phyloP scores from a whole-genome alignment of 1,139 yeast genomes.

The Arxiozyma telluris region DNA sequence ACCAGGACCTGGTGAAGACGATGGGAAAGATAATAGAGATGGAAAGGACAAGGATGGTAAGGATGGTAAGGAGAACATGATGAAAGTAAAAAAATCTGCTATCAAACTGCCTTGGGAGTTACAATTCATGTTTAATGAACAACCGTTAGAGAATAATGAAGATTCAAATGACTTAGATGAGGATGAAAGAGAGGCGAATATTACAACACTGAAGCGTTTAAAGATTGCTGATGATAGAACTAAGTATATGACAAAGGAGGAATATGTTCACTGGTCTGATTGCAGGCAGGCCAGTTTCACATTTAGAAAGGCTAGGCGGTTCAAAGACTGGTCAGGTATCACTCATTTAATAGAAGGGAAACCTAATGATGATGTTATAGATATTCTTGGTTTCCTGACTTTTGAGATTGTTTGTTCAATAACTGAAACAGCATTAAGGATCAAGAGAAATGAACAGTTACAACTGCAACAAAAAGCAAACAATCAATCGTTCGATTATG shows the following conservation, averaged over 20 bases:
- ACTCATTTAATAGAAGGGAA: constrained; percentile 76
- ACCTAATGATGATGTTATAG: constrained; percentile 94
- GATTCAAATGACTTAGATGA: constrained; percentile 61
- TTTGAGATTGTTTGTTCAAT: constrained; percentile 93
- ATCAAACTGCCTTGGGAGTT: constrained; percentile 93
- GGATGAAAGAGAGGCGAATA: constrained; percentile 83
- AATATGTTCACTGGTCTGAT: constrained; percentile 97
- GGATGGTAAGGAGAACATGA: constrained; percentile 46
- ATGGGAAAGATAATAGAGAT: constrained; percentile 31
- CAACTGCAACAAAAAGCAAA: constrained; percentile 30
- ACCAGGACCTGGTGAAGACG: constrained; percentile 35
- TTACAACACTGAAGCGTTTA: constrained; percentile 77
- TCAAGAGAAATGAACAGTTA: constrained; percentile 61
- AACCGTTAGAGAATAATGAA: constrained; percentile 74
- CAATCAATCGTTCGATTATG: constrained; percentile 13
- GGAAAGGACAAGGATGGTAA: constrained; percentile 33
- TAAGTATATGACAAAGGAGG: constrained; percentile 87
- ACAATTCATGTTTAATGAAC: constrained; percentile 87
- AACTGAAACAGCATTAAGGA: constrained; percentile 83
- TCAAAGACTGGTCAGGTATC: constrained; percentile 94
- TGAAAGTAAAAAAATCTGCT: constrained; percentile 66
- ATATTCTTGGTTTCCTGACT: constrained; percentile 87
- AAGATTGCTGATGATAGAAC: constrained; percentile 95
- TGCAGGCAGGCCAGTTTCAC: constrained; percentile 97
- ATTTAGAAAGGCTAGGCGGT: constrained; percentile 82